Evolutionary conservation across 495 filamentous ascomycete genomes (phyloP).

Genomic region (Mycothermus thermophilus): DNA sequence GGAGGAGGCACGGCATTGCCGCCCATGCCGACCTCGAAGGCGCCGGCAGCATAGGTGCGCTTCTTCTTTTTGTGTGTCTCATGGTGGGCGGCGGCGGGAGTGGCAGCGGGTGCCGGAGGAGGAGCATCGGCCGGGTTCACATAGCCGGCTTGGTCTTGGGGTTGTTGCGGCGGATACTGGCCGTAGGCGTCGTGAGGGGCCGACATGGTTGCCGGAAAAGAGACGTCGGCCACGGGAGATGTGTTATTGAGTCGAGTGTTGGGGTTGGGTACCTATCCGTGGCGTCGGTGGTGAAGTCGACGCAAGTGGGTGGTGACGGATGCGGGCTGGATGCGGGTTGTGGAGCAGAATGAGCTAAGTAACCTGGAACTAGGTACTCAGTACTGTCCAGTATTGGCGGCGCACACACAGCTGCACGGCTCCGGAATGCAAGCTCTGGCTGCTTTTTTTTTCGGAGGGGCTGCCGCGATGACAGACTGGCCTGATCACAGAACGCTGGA

Average conservation of each 20-base stretch:
- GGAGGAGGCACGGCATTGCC: conserved; percentile 59
- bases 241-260: not conserved
- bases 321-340: conserved; percentile 4
- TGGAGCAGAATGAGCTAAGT: too few species aligned
- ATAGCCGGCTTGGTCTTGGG: conserved; percentile 28
- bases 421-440: too few species aligned
- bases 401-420: too few species aligned
- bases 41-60: conserved; percentile 81
- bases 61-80: conserved; percentile 67
- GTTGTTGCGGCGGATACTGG: conserved; percentile 52
- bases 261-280: not conserved
- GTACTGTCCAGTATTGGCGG: conserved; percentile 6
- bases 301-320: conserved; percentile 1
- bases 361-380: too few species aligned
- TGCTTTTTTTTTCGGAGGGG: too few species aligned
- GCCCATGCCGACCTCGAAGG: conserved; percentile 83
- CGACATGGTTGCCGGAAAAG: conserved; percentile 28
- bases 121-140: conserved; percentile 27
- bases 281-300: conserved; percentile 1
- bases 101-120: conserved; percentile 22
- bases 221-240: not conserved
- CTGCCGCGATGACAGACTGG: conserved; percentile 17
- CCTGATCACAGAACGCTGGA: conserved; percentile 9
- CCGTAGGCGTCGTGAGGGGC: conserved; percentile 43
- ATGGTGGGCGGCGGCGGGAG: conserved; percentile 35